These are phyloP conservation scores for Asparagopsis taxiformis DNA, from an alignment of 31 red algal genomes.

Conservation along the genomic window DNA sequence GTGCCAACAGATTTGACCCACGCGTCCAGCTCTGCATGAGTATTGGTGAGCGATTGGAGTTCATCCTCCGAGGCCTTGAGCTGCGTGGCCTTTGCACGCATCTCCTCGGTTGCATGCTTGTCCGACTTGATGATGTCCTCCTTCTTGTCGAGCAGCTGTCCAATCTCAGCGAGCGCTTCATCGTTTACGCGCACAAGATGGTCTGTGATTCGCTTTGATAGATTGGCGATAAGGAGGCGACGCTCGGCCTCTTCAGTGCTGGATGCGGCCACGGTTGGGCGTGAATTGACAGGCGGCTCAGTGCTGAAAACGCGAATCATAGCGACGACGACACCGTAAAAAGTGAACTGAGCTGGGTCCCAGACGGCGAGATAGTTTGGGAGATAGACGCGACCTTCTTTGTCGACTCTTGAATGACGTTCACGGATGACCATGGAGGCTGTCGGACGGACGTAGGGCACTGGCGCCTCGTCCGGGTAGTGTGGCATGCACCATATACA, in stretches of 20 bases:
- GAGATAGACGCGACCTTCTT: slow-evolving; percentile 24
- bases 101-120: slow-evolving; percentile 17
- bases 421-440: slow-evolving; percentile 18
- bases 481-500: slow-evolving; percentile 19
- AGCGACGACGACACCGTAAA: slow-evolving; percentile 21
- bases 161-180: slow-evolving; percentile 22
- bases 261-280: not conserved
- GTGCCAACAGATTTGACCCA: slow-evolving; percentile 3
- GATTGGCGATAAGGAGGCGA: slow-evolving; percentile 15
- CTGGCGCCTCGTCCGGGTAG: slow-evolving; percentile 28
- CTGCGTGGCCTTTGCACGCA: slow-evolving; percentile 3
- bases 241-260: slow-evolving; percentile 22
- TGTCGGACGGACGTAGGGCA: slow-evolving; percentile 35
- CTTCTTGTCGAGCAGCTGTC: slow-evolving; percentile 13
- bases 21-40: not conserved
- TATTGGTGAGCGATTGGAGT: not conserved
- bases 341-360: slow-evolving; percentile 28
- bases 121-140: slow-evolving; percentile 6
- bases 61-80: not conserved
- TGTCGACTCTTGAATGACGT: slow-evolving; percentile 21
- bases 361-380: slow-evolving; percentile 20
- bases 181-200: slow-evolving; percentile 12
- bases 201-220: slow-evolving; percentile 1
- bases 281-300: slow-evolving; percentile 24
- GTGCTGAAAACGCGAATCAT: slow-evolving; percentile 25